A percentile compares a stretch with the other conserved stretches of the same genome.
Conservation (phyloP, 2,329 filamentous ascomycete genomes). For the Aspergillus oerlinghausenensis region DNA sequence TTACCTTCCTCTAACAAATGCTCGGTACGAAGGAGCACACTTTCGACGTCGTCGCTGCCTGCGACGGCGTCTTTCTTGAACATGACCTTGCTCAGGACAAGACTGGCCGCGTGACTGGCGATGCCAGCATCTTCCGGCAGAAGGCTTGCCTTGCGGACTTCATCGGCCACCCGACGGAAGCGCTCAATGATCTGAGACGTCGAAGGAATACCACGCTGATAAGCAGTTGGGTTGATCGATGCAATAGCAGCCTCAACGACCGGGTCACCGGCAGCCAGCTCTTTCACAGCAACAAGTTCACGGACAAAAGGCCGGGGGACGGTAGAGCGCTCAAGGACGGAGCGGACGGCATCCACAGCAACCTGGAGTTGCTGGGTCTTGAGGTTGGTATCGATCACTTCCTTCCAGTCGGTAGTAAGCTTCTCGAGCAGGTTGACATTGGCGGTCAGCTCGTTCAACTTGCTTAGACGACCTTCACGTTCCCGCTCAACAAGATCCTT, state of each 20-base stretch:
- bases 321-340: conserved; percentile 69
- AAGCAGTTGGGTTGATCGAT: conserved; percentile 90
- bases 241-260: conserved; percentile 91
- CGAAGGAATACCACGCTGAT: conserved; percentile 85
- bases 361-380: conserved; percentile 95
- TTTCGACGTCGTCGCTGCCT: conserved; percentile 85
- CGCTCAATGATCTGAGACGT: conserved; percentile 85
- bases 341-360: conserved; percentile 86
- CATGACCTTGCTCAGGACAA: conserved; percentile 85
- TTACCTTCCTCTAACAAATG: conserved; percentile 88
- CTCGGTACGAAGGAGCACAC: conserved; percentile 83
- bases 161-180: conserved; percentile 85
- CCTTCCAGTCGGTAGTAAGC: conserved; percentile 84
- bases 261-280: conserved; percentile 76
- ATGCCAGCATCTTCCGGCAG: conserved; percentile 92
- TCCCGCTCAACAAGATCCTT: conserved; percentile 80
- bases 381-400: conserved; percentile 82
- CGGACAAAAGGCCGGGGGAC: conserved; percentile 80
- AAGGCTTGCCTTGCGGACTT: conserved; percentile 91
- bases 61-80: conserved; percentile 91
- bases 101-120: conserved; percentile 86
- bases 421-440: conserved; percentile 80
- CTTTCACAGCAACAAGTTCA: conserved; percentile 90
- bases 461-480: conserved; percentile 79
- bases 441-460: conserved; percentile 72